Evolutionary conservation across 495 filamentous ascomycete genomes (phyloP).

Genomic region (Tetracladium marchalianum): DNA sequence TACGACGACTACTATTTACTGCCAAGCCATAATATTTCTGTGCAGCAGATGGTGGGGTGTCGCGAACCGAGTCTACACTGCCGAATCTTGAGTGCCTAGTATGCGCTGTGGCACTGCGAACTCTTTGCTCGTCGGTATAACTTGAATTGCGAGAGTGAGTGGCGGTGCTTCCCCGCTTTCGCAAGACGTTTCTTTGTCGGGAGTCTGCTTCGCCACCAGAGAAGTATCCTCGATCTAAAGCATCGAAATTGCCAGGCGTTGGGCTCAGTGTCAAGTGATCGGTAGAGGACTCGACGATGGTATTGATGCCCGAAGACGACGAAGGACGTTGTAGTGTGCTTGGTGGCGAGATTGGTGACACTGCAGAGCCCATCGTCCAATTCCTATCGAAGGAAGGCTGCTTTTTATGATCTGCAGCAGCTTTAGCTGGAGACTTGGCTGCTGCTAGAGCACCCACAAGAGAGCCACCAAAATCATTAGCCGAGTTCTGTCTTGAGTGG

Average conservation of each 20-base stretch:
- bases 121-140: slow-evolving; percentile 60
- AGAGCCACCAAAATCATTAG: slow-evolving; percentile 56
- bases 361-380: slow-evolving; percentile 67
- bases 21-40: slow-evolving; percentile 55
- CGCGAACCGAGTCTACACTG: slow-evolving; percentile 52
- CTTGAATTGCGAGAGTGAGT: slow-evolving; percentile 56
- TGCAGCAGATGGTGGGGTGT: slow-evolving; percentile 32
- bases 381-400: slow-evolving; percentile 80
- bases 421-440: slow-evolving; percentile 12
- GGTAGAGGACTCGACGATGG: slow-evolving; percentile 18
- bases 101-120: slow-evolving; percentile 46
- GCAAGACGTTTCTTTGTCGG: slow-evolving; percentile 65
- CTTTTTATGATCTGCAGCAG: slow-evolving; percentile 52
- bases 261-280: slow-evolving; percentile 20
- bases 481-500: slow-evolving; percentile 80
- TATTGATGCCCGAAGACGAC: slow-evolving; percentile 38
- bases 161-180: slow-evolving; percentile 53
- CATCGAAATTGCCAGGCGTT: slow-evolving; percentile 33
- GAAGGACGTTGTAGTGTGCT: slow-evolving; percentile 24
- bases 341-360: slow-evolving; percentile 11
- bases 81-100: slow-evolving; percentile 70
- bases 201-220: slow-evolving; percentile 77
- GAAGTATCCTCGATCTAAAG: slow-evolving; percentile 82
- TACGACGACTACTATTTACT: slow-evolving; percentile 31
- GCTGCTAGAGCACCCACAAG: slow-evolving; percentile 25